phyloP scores from a whole-genome alignment of 306 rosid genomes.

The Prunus mume region DNA sequence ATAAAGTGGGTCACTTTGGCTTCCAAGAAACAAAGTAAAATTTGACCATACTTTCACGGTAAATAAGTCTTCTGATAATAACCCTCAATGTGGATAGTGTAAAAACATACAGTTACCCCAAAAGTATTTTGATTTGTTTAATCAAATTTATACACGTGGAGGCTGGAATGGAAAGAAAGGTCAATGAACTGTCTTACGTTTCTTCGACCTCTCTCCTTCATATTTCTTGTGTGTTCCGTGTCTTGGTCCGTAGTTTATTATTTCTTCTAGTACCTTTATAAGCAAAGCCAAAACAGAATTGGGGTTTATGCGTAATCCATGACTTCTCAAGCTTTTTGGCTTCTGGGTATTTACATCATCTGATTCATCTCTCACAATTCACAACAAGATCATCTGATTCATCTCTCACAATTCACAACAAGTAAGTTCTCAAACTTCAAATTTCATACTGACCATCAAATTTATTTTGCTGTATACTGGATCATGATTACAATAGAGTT shows the following conservation, averaged over 20 bases:
- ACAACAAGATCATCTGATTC: conserved; percentile 20
- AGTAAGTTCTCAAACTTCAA: conserved; percentile 40
- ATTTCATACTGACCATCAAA: conserved; percentile 8
- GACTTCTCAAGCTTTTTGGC: conserved; percentile 18
- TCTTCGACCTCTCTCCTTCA: not conserved
- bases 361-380: conserved; percentile 1
- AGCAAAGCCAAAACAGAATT: conserved; percentile 16
- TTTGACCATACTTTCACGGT: too few species aligned
- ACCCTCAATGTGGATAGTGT: too few species aligned
- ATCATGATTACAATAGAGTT: conserved; percentile 6
- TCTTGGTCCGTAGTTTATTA: not conserved
- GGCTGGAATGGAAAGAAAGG: not conserved
- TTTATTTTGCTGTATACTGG: not conserved
- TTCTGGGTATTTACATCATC: conserved; percentile 19
- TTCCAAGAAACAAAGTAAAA: too few species aligned
- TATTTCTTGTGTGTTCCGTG: conserved; percentile 4
- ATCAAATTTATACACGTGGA: not conserved
- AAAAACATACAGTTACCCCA: too few species aligned
- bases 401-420: conserved; percentile 6
- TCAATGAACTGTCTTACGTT: not conserved
- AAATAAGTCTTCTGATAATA: too few species aligned
- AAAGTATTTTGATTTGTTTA: too few species aligned
- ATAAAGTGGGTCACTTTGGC: fast-evolving
- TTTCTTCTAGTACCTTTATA: conserved; percentile 6
- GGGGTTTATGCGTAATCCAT: conserved; percentile 12